Percentiles rank a stretch among this genome's conserved stretches.
These are phyloP conservation scores for Aspergillus biplanus DNA, from an alignment of 495 filamentous ascomycete genomes.

Conservation along the genomic window DNA sequence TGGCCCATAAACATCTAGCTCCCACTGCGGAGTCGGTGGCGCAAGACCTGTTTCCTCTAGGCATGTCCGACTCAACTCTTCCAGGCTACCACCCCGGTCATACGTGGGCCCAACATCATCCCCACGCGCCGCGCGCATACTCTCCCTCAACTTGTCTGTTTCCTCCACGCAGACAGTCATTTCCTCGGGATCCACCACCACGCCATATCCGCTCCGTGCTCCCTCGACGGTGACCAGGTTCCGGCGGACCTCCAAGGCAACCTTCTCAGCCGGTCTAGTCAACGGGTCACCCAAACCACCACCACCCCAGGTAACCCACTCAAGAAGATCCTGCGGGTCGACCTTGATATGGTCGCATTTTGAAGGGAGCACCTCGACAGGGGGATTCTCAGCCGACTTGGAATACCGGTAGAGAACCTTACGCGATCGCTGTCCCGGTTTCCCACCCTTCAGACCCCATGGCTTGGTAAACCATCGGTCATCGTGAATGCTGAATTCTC, in stretches of 20 bases:
- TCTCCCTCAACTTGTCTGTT: conserved; percentile 37
- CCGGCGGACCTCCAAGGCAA: conserved; percentile 50
- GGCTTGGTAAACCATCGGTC: conserved; percentile 57
- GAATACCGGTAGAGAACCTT: conserved; percentile 48
- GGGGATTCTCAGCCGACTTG: conserved; percentile 30
- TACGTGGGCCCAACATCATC: conserved; percentile 29
- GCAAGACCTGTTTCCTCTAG: conserved; percentile 44
- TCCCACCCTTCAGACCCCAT: conserved; percentile 52
- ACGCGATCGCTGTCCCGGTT: conserved; percentile 46
- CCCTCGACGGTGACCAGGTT: conserved; percentile 51
- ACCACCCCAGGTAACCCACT: conserved; percentile 57
- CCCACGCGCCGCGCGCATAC: conserved; percentile 26
- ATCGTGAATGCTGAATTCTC: conserved; percentile 53
- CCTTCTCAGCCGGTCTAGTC: conserved; percentile 47
- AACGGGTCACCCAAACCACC: conserved; percentile 55
- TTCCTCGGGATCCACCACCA: conserved; percentile 38
- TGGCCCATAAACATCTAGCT: conserved; percentile 39
- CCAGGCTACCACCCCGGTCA: conserved; percentile 45
- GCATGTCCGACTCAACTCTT: conserved; percentile 35
- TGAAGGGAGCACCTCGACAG: conserved; percentile 37
- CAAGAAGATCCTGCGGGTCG: conserved; percentile 50
- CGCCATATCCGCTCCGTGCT: conserved; percentile 46
- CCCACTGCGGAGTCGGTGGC: conserved; percentile 41
- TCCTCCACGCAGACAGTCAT: conserved; percentile 32
- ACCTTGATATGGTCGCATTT: conserved; percentile 56